These are phyloP conservation scores for Salix udensis DNA, from an alignment of 345 rosid genomes.

Conservation along the genomic window DNA sequence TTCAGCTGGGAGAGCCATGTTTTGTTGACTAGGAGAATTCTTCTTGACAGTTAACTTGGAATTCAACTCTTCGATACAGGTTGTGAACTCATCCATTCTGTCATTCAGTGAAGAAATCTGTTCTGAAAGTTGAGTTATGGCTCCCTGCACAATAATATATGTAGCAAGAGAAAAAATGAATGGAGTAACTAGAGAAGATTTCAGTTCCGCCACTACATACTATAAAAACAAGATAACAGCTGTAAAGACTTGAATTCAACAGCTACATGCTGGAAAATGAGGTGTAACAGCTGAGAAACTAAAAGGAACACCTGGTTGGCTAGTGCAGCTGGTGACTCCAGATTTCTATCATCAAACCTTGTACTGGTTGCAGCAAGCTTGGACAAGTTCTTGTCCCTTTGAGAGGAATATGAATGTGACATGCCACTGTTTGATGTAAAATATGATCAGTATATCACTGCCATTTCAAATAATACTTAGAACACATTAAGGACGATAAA, in stretches of 20 bases:
- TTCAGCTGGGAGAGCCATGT: constrained; percentile 58
- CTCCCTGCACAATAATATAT: constrained; percentile 39
- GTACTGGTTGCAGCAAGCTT: constrained; percentile 37
- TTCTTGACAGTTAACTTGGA: constrained; percentile 53
- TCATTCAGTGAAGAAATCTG: constrained; percentile 83
- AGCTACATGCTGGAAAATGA: neutral
- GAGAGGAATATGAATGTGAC: constrained; percentile 90
- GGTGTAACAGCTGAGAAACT: constrained; percentile 8
- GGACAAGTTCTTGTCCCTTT: constrained; percentile 60
- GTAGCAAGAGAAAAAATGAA: neutral
- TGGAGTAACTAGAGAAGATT: neutral
- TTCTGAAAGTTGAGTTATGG: constrained; percentile 77
- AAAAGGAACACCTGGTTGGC: constrained; percentile 53
- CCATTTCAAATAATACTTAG: neutral
- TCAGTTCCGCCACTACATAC: constrained; percentile 3
- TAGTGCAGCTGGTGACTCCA: constrained; percentile 36
- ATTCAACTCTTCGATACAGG: constrained; percentile 67
- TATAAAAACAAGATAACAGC: neutral
- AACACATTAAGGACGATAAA: neutral
- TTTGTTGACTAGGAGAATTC: constrained; percentile 60
- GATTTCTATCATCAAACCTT: constrained; percentile 47
- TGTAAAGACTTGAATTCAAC: neutral
- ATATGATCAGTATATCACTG: constrained; percentile 7
- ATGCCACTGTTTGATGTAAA: constrained; percentile 51
- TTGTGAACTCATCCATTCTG: constrained; percentile 89